These are phyloP conservation scores for Diplodia seriata DNA, from an alignment of 2,329 filamentous ascomycete species.

Conservation along the genomic window DNA sequence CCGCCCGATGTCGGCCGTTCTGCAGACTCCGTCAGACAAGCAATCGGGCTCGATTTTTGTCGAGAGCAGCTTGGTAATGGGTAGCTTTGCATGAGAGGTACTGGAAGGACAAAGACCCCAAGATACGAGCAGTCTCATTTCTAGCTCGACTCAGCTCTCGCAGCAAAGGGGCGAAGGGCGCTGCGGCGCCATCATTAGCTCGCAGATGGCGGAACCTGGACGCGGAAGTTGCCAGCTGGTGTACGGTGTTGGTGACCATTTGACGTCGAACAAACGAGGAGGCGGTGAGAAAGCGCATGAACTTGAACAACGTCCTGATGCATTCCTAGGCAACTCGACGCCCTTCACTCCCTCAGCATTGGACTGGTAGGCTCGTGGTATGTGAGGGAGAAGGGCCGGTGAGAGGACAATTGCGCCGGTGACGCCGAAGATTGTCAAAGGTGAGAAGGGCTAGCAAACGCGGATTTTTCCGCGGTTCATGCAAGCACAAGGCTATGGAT, in stretches of 20 bases:
- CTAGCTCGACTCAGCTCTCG: conserved; percentile 6
- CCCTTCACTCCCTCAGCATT: conserved; percentile 17
- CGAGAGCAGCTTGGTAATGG: background rate
- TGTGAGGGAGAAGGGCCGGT: conserved; percentile 23
- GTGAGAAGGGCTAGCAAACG: background rate
- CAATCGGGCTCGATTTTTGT: background rate
- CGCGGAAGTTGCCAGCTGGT: conserved; percentile 20
- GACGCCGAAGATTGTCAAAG: conserved; percentile 4
- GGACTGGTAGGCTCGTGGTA: conserved; percentile 7
- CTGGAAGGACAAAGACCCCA: background rate
- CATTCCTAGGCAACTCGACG: conserved; percentile 16
- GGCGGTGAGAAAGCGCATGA: conserved; percentile 28
- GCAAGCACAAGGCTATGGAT: conserved; percentile 1
- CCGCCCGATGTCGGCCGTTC: background rate
- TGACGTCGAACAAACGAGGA: conserved; percentile 23
- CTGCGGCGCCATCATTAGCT: background rate
- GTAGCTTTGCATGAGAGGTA: conserved; percentile 8
- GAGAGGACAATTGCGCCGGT: background rate
- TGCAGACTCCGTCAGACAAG: background rate
- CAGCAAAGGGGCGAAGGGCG: conserved; percentile 5
- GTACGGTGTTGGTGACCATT: conserved; percentile 13
- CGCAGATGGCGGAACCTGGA: conserved; percentile 6
- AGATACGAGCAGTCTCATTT: conserved; percentile 22
- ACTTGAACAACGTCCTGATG: conserved; percentile 14
- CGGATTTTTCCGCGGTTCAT: conserved; percentile 15